Evolutionary conservation across 164 flowering plant genomes (phyloP), one percentile per base, ranked within the genome.

Genomic region (Piper betle): DNA sequence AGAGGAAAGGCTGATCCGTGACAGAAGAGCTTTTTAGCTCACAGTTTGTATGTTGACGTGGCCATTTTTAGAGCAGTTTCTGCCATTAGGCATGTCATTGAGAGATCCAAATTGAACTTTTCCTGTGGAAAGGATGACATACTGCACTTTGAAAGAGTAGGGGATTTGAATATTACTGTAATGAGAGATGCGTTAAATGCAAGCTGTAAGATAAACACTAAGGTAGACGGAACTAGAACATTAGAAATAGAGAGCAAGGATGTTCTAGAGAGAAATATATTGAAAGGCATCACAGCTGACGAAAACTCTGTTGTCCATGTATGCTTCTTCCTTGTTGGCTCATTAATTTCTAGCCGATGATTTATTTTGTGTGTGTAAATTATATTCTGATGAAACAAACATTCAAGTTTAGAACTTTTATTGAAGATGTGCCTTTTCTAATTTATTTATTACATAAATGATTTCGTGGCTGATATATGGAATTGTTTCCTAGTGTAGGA

Each of bases 301-400:
- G 99, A 93, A 79, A 93, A 90, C 75, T 88, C 99, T 48, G 95
- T 97, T 64, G 96, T 97, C 39, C 99, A 86, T 77, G 99, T 93
- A 84, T 77, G 90, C 37, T n/a, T 55, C 39, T 55, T 33, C 13
- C 12, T 46, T 46, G 50, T 15, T 46, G 12, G 50, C 15, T 5
- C 50, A 10, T 9, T 46, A 15, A 10, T 46, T 46, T 46, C 15
- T 12, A 10, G 10, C 15, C 6, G 50, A 46, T 46, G 50, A 46
- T 46, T 46, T 46, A 10, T 15, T 46, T 46, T 46, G 3, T 46
- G 50, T 46, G 33, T 25, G 33, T 25, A 25, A 25, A 25, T 25
- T 25, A 25, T 25, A 25, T 25, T 25, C 33, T 17, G 55, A 53
- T 53, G 55, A 53, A 53, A 53, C 13, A 18, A 53, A 25, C 33